Evolutionary conservation across 2,329 filamentous ascomycete genomes (phyloP).

Genomic region (Sporothrix mexicana): DNA sequence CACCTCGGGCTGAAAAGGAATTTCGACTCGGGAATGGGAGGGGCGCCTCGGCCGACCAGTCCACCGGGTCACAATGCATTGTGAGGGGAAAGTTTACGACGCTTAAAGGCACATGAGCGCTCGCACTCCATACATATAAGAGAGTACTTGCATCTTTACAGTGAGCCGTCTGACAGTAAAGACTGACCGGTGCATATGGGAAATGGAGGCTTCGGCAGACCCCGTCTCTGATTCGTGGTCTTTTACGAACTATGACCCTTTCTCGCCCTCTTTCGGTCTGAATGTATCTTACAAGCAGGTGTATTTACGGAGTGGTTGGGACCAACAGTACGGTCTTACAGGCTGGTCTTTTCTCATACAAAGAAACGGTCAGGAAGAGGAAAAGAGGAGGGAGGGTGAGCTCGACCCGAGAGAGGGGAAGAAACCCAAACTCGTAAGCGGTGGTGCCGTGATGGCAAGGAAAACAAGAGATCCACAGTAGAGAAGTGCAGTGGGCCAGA

Average conservation of each 20-base stretch:
- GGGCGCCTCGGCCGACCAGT: neutral
- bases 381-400: neutral
- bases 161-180: neutral
- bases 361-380: neutral
- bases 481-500: neutral
- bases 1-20: neutral
- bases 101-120: too few relatives aligned
- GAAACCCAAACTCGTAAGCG: neutral
- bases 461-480: neutral
- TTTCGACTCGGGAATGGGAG: neutral
- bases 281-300: too few relatives aligned
- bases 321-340: neutral
- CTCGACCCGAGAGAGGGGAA: neutral
- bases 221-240: constrained; percentile 17
- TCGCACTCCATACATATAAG: too few relatives aligned
- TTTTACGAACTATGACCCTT: too few relatives aligned
- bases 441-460: neutral
- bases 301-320: too few relatives aligned
- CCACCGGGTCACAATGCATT: neutral
- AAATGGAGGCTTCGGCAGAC: neutral
- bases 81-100: neutral
- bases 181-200: neutral
- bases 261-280: neutral
- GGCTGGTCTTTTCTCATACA: neutral
- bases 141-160: neutral